A percentile compares a stretch with the other conserved stretches of the same genome.
These are phyloP conservation scores for Kipferlia bialata DNA, from an alignment of 78 protist genomes.

Conservation along the genomic window DNA sequence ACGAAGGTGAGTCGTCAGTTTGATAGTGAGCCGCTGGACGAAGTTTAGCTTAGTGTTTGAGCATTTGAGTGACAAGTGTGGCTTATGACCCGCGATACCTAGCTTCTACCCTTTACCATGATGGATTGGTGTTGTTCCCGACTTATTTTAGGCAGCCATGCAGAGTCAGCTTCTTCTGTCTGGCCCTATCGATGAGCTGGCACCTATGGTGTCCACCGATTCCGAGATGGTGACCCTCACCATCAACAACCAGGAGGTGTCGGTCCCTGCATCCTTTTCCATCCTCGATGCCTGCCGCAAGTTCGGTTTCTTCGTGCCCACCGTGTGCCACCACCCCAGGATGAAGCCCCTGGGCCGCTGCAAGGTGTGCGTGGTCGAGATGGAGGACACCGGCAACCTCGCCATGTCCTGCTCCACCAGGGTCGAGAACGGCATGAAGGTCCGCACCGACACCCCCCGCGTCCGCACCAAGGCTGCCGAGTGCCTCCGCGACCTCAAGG, in stretches of 20 bases:
- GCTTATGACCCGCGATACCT: no score
- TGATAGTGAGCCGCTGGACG: no score
- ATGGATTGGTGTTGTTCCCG: no score
- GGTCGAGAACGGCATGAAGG: constrained; percentile 4
- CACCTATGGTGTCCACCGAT: no score
- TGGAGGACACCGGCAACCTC: constrained; percentile 2
- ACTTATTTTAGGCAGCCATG: no score
- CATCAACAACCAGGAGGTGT: background rate
- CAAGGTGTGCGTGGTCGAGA: constrained; percentile 20
- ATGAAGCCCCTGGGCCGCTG: constrained; percentile 5
- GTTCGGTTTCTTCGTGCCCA: background rate
- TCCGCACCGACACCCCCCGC: constrained; percentile 6
- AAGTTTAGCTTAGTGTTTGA: no score
- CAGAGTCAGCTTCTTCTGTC: no score
- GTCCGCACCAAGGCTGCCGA: constrained; percentile 1
- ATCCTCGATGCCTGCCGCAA: constrained; percentile 16
- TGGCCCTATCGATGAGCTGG: no score
- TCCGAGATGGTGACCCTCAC: background rate
- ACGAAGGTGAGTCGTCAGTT: no score
- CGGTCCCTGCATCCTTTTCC: background rate
- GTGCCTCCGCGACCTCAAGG: background rate
- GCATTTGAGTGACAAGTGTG: no score
- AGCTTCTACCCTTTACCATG: no score
- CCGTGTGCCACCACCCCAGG: background rate
- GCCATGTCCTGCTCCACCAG: constrained; percentile 1